phyloP scores from a whole-genome alignment of 805 yeast species.

The Wilhelminamyces savonicus region DNA sequence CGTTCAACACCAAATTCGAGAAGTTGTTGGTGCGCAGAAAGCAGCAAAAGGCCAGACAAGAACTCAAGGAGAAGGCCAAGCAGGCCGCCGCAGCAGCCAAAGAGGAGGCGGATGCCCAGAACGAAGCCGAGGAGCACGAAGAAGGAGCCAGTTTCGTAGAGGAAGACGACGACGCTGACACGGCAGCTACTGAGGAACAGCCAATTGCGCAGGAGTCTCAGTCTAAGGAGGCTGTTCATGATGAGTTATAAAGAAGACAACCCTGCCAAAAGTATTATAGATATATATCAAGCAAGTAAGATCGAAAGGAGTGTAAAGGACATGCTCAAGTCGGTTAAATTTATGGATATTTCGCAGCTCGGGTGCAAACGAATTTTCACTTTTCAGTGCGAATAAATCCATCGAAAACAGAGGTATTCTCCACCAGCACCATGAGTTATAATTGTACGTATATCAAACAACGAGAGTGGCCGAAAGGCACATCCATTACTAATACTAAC shows the following conservation, averaged over 20 bases:
- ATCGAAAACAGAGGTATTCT: no score
- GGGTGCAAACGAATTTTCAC: no score
- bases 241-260: conserved; percentile 4
- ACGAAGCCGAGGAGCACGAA: conserved; percentile 4
- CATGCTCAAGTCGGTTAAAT: no score
- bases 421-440: no score
- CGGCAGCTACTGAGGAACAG: background rate
- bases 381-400: no score
- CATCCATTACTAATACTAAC: no score
- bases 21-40: conserved; percentile 23
- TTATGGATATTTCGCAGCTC: no score
- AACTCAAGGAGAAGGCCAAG: conserved; percentile 20
- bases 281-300: no score
- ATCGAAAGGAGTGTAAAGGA: no score
- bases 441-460: no score
- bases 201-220: background rate
- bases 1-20: conserved; percentile 21
- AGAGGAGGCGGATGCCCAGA: conserved; percentile 5
- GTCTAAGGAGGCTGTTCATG: conserved; percentile 2
- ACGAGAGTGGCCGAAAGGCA: no score
- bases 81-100: conserved; percentile 14
- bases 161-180: conserved; percentile 2
- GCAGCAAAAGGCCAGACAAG: conserved; percentile 26
- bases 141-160: conserved; percentile 3
- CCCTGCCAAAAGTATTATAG: no score